phyloP scores from a whole-genome alignment of 345 rosid genomes.

The thale cress (Arabidopsis thaliana) region DNA sequence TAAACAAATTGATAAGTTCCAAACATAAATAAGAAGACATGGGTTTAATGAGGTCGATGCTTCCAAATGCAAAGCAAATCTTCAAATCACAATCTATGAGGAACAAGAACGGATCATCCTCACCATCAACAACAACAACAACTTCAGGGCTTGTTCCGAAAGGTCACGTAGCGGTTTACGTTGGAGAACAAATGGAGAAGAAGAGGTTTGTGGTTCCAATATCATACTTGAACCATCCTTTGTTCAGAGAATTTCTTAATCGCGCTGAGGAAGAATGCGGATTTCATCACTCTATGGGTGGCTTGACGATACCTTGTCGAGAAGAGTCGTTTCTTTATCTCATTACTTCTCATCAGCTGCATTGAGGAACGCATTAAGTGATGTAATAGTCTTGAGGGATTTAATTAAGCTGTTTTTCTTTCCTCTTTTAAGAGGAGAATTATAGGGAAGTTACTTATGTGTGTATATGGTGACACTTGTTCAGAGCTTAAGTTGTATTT shows the following conservation, averaged over 20 bases:
- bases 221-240: conserved; percentile 67
- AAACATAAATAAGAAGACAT: conserved; percentile 24
- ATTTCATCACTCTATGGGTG: conserved; percentile 78
- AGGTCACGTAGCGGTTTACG: conserved; percentile 48
- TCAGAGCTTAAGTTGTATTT: conserved; percentile 16
- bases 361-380: conserved; percentile 38
- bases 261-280: conserved; percentile 82
- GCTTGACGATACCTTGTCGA: conserved; percentile 80
- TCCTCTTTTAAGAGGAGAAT: conserved; percentile 4
- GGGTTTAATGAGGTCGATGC: conserved; percentile 49
- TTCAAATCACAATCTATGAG: conserved; percentile 46
- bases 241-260: conserved; percentile 62
- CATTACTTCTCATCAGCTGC: conserved; percentile 49
- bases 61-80: conserved; percentile 47
- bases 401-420: conserved; percentile 8
- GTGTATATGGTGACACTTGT: conserved; percentile 32
- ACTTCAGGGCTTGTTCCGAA: conserved; percentile 48
- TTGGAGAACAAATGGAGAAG: conserved; percentile 48
- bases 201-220: conserved; percentile 75
- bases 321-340: conserved; percentile 63
- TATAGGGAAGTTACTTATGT: conserved; percentile 16
- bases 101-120: conserved; percentile 35
- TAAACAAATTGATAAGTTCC: neutral
- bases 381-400: neutral
- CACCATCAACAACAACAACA: conserved; percentile 25